These are phyloP conservation scores for Wickerhamiella alocasiicola DNA, from an alignment of 805 yeast genomes.

Conservation along the genomic window DNA sequence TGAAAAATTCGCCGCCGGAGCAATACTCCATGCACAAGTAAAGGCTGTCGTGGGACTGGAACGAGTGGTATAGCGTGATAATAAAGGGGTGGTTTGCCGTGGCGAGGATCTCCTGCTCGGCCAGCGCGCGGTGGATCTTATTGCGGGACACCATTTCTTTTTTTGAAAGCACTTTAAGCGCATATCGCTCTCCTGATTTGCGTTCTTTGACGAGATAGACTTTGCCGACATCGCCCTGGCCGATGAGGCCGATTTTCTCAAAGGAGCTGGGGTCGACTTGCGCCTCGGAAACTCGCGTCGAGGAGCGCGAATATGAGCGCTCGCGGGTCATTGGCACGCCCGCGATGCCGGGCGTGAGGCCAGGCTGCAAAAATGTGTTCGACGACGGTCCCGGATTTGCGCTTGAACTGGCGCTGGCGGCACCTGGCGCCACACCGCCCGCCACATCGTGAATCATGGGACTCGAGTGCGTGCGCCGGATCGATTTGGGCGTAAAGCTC, in stretches of 20 bases:
- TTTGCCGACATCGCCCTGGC: constrained; percentile 96
- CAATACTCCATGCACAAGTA: constrained; percentile 97
- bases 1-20: constrained; percentile 97
- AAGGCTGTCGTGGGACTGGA: constrained; percentile 83
- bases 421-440: too few relatives aligned
- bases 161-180: constrained; percentile 84
- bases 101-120: constrained; percentile 93
- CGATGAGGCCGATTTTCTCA: constrained; percentile 78
- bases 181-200: constrained; percentile 59
- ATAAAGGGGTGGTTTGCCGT: constrained; percentile 95
- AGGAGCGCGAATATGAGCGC: constrained; percentile 60
- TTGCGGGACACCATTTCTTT: constrained; percentile 91
- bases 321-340: constrained; percentile 8
- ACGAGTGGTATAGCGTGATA: constrained; percentile 89
- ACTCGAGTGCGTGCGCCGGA: constrained; percentile 3
- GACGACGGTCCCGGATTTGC: background rate
- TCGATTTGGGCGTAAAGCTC: background rate
- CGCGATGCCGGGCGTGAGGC: background rate
- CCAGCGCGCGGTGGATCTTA: constrained; percentile 85
- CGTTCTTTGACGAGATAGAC: constrained; percentile 86
- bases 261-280: constrained; percentile 80
- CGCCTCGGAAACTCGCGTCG: constrained; percentile 60
- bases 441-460: too few relatives aligned
- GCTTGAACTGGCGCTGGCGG: too few relatives aligned
- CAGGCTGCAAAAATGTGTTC: background rate